Conservation (phyloP, 768 basidiomycete species). For the Podaxis sp. region DNA sequence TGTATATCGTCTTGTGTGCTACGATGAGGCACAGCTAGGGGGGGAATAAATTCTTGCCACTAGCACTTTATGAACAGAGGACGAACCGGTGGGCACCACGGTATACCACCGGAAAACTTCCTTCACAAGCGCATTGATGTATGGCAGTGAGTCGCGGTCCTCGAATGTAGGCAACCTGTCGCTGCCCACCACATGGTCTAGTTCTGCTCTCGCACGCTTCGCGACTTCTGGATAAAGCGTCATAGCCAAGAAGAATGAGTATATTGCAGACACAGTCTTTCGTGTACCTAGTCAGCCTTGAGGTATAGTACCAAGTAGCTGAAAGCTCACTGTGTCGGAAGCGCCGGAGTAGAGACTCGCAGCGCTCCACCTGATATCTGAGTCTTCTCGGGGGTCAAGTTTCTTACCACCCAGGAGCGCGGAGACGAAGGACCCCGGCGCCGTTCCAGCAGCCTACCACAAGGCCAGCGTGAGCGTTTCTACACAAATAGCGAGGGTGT, state of each 20-base stretch:
- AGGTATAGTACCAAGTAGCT: not conserved
- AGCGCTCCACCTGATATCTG: constrained; percentile 65
- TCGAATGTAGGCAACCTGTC: constrained; percentile 60
- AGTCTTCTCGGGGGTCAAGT: constrained; percentile 53
- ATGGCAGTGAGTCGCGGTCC: constrained; percentile 58
- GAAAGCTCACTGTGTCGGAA: constrained; percentile 48
- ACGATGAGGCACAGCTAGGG: constrained; percentile 50
- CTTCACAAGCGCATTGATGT: constrained; percentile 56
- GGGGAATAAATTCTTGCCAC: constrained; percentile 14
- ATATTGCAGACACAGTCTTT: constrained; percentile 61
- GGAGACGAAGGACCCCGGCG: constrained; percentile 56
- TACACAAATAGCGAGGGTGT: not conserved
- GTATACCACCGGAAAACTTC: constrained; percentile 56
- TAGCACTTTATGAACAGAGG: constrained; percentile 1
- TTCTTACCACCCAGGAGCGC: constrained; percentile 51
- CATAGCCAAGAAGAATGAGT: constrained; percentile 63
- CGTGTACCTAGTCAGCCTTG: not conserved
- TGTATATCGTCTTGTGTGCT: constrained; percentile 60
- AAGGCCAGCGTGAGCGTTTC: constrained; percentile 2
- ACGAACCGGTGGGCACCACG: constrained; percentile 42
- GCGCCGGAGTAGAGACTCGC: constrained; percentile 59
- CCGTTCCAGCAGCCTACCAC: constrained; percentile 56
- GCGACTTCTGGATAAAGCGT: constrained; percentile 52
- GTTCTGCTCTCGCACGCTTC: constrained; percentile 60
- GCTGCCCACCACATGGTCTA: constrained; percentile 56